Evolutionary conservation across 345 rosid species (phyloP).

Genomic region (Gossypium ekmanianum): DNA sequence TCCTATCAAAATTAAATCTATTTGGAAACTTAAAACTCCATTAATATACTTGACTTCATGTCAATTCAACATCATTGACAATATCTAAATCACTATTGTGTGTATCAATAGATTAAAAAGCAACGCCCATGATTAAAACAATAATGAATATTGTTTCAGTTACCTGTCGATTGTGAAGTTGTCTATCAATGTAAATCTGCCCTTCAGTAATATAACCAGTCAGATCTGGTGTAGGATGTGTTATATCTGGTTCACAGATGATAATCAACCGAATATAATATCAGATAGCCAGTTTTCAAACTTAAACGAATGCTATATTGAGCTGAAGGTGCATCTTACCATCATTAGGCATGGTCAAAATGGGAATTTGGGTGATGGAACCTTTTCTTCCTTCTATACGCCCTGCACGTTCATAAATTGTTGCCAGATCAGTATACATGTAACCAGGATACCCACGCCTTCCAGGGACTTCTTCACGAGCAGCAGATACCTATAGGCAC

Average conservation of each 20-base stretch:
- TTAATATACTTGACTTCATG: background rate
- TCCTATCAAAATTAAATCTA: background rate
- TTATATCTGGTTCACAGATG: conserved; percentile 60
- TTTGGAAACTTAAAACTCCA: background rate
- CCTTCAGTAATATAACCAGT: conserved; percentile 99
- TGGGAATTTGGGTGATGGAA: conserved; percentile 96
- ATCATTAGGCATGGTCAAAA: conserved; percentile 97
- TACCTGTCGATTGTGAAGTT: conserved; percentile 84
- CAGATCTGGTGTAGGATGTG: conserved; percentile 99
- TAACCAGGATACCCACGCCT: conserved; percentile 99
- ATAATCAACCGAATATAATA: background rate
- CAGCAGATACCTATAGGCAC: conserved; percentile 86
- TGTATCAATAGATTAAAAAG: background rate
- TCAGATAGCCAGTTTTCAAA: background rate
- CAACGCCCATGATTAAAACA: background rate
- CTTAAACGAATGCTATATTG: background rate
- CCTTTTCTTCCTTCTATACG: conserved; percentile 97
- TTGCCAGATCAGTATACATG: conserved; percentile 99
- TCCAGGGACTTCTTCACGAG: conserved; percentile 98
- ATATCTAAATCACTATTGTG: background rate
- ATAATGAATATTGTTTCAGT: conserved; percentile 1
- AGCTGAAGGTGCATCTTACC: conserved; percentile 36
- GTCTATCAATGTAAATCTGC: conserved; percentile 84
- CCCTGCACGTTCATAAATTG: conserved; percentile 97
- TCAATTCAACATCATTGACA: background rate